A percentile compares a stretch with the other conserved stretches of the same genome.
These are phyloP conservation scores for Aspergillus vadensis DNA, from an alignment of 2,329 filamentous ascomycete species.

Conservation along the genomic window DNA sequence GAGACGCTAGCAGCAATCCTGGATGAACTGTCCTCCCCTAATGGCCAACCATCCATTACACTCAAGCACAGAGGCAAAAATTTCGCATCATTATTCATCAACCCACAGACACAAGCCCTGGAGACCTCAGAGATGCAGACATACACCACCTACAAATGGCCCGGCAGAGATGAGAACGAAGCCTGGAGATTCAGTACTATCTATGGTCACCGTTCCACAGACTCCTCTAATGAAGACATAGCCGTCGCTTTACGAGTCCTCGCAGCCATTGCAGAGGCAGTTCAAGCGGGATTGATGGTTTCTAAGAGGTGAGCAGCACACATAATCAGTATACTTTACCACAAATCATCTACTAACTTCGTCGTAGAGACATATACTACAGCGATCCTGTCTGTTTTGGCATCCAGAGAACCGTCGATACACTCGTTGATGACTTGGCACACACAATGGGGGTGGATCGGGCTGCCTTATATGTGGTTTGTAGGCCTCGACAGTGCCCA, in stretches of 20 bases:
- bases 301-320: conserved; percentile 56
- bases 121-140: conserved; percentile 26
- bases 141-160: conserved; percentile 52
- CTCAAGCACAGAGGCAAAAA: conserved; percentile 30
- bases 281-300: conserved; percentile 51
- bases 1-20: conserved; percentile 28
- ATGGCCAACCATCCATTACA: conserved; percentile 33
- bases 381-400: conserved; percentile 61
- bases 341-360: neutral
- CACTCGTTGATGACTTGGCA: conserved; percentile 62
- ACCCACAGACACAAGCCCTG: conserved; percentile 31
- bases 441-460: conserved; percentile 60
- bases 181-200: conserved; percentile 54
- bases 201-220: neutral
- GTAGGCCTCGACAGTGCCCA: neutral
- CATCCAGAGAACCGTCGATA: conserved; percentile 59
- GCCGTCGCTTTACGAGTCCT: conserved; percentile 59
- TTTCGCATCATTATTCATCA: conserved; percentile 28
- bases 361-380: conserved; percentile 63
- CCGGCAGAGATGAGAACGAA: conserved; percentile 57
- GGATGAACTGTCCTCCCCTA: conserved; percentile 27
- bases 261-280: conserved; percentile 56
- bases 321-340: neutral
- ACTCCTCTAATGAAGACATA: conserved; percentile 24
- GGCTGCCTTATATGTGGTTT: conserved; percentile 58